A percentile compares a stretch with the other conserved stretches of the same genome.
Conservation (phyloP, 129 eudicot species). For the Centaurea solstitialis region DNA sequence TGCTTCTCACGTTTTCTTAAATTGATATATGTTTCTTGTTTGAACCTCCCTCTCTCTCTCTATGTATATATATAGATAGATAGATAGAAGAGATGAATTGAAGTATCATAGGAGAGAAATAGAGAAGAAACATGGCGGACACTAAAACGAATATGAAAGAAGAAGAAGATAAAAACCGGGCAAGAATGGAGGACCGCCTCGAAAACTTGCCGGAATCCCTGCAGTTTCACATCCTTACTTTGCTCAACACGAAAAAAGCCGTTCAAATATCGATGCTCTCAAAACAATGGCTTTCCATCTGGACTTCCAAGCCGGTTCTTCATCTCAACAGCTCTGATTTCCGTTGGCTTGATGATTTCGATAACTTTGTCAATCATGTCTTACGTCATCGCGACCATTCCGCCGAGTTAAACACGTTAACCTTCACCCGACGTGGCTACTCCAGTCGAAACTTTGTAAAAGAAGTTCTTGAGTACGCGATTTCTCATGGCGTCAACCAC, state of each 20-base stretch:
- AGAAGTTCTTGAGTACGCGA: neutral
- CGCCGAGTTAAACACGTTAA: neutral
- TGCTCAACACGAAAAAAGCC: neutral
- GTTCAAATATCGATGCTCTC: constrained; percentile 2
- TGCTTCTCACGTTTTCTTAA: no score
- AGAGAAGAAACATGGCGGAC: no score
- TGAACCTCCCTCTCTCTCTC: no score
- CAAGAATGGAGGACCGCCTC: neutral
- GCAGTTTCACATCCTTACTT: constrained; percentile 2
- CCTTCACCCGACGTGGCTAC: neutral
- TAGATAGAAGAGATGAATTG: no score
- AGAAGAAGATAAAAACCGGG: neutral
- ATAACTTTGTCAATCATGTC: neutral
- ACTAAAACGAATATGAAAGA: neutral
- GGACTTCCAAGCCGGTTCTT: neutral
- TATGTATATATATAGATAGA: no score
- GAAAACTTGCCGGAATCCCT: neutral
- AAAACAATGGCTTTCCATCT: neutral
- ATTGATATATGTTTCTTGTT: no score
- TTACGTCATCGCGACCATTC: neutral
- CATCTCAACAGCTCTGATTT: neutral
- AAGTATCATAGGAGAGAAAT: no score
- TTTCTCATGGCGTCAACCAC: neutral
- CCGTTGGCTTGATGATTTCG: neutral
- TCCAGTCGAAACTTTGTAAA: neutral